Evolutionary conservation across 257 asterid species (phyloP).

Genomic region (Solanum lycopersicoides): DNA sequence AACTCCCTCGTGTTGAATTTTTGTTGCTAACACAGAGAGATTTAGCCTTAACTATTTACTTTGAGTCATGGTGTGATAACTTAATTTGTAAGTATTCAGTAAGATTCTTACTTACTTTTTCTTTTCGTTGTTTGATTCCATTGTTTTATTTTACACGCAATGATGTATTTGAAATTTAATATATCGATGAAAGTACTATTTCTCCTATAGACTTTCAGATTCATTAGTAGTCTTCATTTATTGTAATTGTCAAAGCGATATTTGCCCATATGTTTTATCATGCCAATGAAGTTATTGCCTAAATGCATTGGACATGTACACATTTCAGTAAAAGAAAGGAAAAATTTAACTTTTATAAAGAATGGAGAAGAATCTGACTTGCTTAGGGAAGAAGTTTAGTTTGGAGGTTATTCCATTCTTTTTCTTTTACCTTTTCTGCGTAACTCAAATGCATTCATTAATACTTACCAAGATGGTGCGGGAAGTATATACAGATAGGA

Average conservation of each 20-base stretch:
- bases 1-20: too few relatives aligned
- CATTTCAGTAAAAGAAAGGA: neutral
- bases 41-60: too few relatives aligned
- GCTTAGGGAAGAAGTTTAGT: neutral
- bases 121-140: neutral
- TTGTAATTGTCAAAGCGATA: neutral
- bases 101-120: neutral
- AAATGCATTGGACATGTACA: neutral
- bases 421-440: neutral
- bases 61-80: too few relatives aligned
- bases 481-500: neutral
- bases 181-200: neutral
- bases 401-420: neutral
- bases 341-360: neutral
- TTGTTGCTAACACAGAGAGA: too few relatives aligned
- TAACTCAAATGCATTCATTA: neutral
- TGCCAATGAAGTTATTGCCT: neutral
- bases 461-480: neutral
- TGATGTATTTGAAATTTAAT: neutral
- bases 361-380: neutral
- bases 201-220: neutral
- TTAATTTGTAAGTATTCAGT: too few relatives aligned
- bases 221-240: neutral
- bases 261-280: neutral
- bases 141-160: neutral